phyloP scores from a whole-genome alignment of 352 stramenopile genomes.

The Globisporangium sylvaticum region DNA sequence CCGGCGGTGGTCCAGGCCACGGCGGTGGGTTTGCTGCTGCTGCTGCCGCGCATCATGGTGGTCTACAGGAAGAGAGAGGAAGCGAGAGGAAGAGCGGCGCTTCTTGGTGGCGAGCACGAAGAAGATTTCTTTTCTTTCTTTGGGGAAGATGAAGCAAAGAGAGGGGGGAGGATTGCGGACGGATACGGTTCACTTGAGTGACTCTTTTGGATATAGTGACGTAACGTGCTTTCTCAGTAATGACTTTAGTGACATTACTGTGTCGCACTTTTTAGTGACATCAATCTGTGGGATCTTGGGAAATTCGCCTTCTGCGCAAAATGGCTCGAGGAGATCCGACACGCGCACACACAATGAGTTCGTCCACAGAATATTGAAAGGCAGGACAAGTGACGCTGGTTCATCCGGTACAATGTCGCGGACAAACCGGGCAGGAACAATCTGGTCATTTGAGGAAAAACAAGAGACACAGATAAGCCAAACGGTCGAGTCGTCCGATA shows the following conservation, averaged over 20 bases:
- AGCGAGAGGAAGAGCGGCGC: background rate
- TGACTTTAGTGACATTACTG: background rate
- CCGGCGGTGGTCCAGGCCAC: conserved; percentile 68
- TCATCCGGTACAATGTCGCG: too few relatives aligned
- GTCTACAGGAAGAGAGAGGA: background rate
- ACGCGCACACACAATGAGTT: too few relatives aligned
- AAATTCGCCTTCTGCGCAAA: too few relatives aligned
- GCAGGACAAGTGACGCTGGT: too few relatives aligned
- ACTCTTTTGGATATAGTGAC: background rate
- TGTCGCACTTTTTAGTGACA: background rate
- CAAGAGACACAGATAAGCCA: too few relatives aligned
- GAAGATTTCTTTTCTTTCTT: conserved; percentile 7
- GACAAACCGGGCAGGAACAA: too few relatives aligned
- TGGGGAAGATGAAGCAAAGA: conserved; percentile 2
- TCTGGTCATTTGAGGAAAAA: too few relatives aligned
- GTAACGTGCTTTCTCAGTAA: background rate
- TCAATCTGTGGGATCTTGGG: background rate
- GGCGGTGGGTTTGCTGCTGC: conserved; percentile 37
- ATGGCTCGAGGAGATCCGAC: too few relatives aligned
- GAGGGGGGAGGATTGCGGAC: background rate
- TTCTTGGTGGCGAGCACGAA: background rate
- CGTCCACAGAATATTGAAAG: too few relatives aligned
- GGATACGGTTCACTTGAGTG: background rate
- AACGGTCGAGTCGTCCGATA: too few relatives aligned
- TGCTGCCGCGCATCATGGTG: conserved; percentile 14